phyloP scores from a whole-genome alignment of 768 basidiomycete genomes.

The Calvatia gigantea region DNA sequence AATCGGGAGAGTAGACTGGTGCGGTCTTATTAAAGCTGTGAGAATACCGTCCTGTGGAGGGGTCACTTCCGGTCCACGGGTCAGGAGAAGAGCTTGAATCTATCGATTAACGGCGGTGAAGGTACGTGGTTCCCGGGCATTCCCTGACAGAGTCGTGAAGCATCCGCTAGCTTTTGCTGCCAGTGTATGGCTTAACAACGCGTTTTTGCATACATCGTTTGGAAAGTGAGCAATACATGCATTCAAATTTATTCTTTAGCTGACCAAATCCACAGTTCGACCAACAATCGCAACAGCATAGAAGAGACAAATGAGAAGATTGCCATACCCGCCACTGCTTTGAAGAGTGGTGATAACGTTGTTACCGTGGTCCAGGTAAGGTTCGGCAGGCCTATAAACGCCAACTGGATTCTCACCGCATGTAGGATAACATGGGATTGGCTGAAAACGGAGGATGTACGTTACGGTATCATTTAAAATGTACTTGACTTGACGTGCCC shows the following conservation, averaged over 20 bases:
- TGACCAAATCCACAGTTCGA: slow-evolving; percentile 40
- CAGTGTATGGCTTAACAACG: slow-evolving; percentile 75
- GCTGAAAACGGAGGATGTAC: slow-evolving; percentile 53
- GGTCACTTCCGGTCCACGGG: slow-evolving; percentile 73
- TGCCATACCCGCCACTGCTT: slow-evolving; percentile 53
- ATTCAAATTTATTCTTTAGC: background rate
- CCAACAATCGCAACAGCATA: slow-evolving; percentile 56
- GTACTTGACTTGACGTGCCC: background rate
- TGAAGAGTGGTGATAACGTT: slow-evolving; percentile 59
- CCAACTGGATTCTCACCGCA: background rate
- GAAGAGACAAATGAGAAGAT: slow-evolving; percentile 70
- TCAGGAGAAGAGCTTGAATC: slow-evolving; percentile 57
- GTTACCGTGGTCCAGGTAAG: slow-evolving; percentile 72
- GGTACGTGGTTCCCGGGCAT: slow-evolving; percentile 33
- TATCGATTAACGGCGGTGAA: slow-evolving; percentile 80
- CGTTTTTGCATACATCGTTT: slow-evolving; percentile 68
- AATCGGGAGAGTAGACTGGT: slow-evolving; percentile 6
- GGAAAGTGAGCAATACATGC: slow-evolving; percentile 54
- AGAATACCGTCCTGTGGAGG: slow-evolving; percentile 78
- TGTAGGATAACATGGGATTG: slow-evolving; percentile 76
- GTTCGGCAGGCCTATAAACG: background rate
- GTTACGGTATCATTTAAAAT: background rate
- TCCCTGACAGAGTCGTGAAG: background rate
- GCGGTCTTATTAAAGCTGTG: slow-evolving; percentile 49
- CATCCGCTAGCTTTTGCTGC: slow-evolving; percentile 65